These are phyloP conservation scores for Microsporum audouinii DNA, from an alignment of 2,329 filamentous ascomycete species.

Conservation along the genomic window DNA sequence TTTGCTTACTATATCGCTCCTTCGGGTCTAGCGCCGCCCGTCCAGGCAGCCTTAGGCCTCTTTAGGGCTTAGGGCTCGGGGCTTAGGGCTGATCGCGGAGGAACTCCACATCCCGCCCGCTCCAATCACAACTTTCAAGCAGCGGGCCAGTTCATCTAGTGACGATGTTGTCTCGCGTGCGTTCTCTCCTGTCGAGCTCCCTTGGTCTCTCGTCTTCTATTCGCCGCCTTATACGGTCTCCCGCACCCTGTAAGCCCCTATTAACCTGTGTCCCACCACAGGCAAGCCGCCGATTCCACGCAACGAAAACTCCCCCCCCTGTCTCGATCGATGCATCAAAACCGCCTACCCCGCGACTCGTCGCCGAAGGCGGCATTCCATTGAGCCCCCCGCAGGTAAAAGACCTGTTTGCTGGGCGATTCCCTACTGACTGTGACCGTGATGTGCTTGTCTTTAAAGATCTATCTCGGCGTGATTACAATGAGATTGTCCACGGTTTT, in stretches of 20 bases:
- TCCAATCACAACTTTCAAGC: not conserved
- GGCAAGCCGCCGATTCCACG: not conserved
- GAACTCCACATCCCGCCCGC: too few species aligned
- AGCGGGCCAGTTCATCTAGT: not conserved
- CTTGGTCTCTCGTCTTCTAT: not conserved
- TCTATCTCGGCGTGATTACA: not conserved
- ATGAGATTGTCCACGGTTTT: not conserved
- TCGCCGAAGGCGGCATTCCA: not conserved
- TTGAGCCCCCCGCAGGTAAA: not conserved
- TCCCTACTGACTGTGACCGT: not conserved
- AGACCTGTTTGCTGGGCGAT: not conserved
- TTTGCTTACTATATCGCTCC: too few species aligned
- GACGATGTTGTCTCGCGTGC: not conserved
- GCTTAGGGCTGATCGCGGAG: too few species aligned
- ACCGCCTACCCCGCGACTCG: not conserved
- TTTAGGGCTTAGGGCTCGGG: too few species aligned
- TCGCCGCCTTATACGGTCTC: not conserved
- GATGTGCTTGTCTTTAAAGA: not conserved
- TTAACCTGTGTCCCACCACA: not conserved
- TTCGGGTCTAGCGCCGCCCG: too few species aligned
- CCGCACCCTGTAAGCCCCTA: not conserved
- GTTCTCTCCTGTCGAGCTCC: not conserved
- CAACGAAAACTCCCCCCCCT: not conserved
- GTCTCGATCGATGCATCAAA: not conserved
- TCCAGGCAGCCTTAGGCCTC: too few species aligned